A percentile compares a stretch with the other conserved stretches of the same genome.
These are phyloP conservation scores for Peltaster fructicola DNA, from an alignment of 2,329 filamentous ascomycete species.

Conservation along the genomic window DNA sequence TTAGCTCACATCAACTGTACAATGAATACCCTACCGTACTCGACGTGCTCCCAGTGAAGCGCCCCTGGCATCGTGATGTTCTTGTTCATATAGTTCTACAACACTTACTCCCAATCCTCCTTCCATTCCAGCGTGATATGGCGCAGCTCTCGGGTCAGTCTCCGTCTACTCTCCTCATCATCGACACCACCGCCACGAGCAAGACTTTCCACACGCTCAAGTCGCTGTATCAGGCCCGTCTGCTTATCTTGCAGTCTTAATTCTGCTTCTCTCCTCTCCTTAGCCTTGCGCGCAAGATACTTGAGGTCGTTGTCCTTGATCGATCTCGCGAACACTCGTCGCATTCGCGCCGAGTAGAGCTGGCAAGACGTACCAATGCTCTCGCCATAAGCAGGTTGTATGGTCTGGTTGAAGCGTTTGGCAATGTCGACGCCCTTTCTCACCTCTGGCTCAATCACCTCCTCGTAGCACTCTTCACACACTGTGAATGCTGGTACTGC, in stretches of 20 bases:
- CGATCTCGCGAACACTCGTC: conserved; percentile 50
- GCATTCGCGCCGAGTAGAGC: conserved; percentile 66
- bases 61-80: too few relatives aligned
- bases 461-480: conserved; percentile 73
- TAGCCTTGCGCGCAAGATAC: conserved; percentile 45
- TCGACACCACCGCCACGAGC: conserved; percentile 30
- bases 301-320: conserved; percentile 48
- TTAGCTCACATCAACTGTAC: too few relatives aligned
- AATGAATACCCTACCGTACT: too few relatives aligned
- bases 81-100: too few relatives aligned
- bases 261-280: conserved; percentile 40
- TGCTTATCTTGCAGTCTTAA: conserved; percentile 39
- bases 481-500: conserved; percentile 53
- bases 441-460: conserved; percentile 55
- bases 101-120: conserved; percentile 28
- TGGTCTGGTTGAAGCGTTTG: conserved; percentile 44
- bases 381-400: conserved; percentile 36
- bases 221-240: conserved; percentile 14
- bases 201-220: conserved; percentile 22
- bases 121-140: conserved; percentile 34
- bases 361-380: conserved; percentile 45
- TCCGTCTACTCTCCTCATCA: conserved; percentile 43
- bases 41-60: too few relatives aligned
- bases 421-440: conserved; percentile 39
- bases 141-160: conserved; percentile 34